A percentile compares a stretch with the other conserved stretches of the same genome.
Evolutionary conservation across 1,139 yeast genomes (phyloP).

Genomic region (Saccharomyces pastorianus): DNA sequence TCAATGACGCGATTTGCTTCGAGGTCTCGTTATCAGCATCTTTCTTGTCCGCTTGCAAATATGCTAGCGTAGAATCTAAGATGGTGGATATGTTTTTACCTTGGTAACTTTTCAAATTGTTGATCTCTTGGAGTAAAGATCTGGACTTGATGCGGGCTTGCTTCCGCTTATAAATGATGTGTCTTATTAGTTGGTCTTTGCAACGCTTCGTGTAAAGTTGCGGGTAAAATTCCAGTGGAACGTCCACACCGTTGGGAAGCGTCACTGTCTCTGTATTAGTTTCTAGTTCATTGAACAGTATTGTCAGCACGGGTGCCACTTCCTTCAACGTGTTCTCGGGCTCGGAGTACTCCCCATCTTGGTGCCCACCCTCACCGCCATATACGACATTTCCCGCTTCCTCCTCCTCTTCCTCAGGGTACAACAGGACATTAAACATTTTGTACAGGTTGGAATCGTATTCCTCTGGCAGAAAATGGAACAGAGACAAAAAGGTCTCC

Average conservation of each 20-base stretch:
- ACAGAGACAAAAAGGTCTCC: constrained; percentile 21
- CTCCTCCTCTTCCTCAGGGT: constrained; percentile 22
- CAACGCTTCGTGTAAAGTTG: constrained; percentile 25
- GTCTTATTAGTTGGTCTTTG: constrained; percentile 23
- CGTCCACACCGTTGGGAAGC: constrained; percentile 23
- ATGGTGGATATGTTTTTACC: constrained; percentile 27
- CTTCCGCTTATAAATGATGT: constrained; percentile 19
- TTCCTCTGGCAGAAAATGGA: constrained; percentile 30
- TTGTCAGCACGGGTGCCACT: constrained; percentile 26
- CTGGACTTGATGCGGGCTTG: constrained; percentile 17
- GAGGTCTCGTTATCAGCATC: constrained; percentile 6
- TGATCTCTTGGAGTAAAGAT: constrained; percentile 15
- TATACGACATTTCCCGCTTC: constrained; percentile 3
- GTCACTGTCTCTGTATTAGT: constrained; percentile 17
- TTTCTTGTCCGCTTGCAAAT: constrained; percentile 14
- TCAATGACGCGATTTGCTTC: constrained; percentile 11
- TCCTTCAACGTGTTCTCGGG: constrained; percentile 21
- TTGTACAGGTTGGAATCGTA: constrained; percentile 26
- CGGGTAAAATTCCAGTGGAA: constrained; percentile 30
- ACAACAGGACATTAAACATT: constrained; percentile 28
- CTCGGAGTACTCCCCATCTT: constrained; percentile 5
- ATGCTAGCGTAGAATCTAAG: constrained; percentile 24
- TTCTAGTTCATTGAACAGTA: constrained; percentile 28
- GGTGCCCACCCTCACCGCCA: neutral
- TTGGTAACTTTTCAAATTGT: constrained; percentile 24